Base-by-base conservation (phyloP, 768 basidiomycete genomes). In the Sporobolomyces phaffii region DNA sequence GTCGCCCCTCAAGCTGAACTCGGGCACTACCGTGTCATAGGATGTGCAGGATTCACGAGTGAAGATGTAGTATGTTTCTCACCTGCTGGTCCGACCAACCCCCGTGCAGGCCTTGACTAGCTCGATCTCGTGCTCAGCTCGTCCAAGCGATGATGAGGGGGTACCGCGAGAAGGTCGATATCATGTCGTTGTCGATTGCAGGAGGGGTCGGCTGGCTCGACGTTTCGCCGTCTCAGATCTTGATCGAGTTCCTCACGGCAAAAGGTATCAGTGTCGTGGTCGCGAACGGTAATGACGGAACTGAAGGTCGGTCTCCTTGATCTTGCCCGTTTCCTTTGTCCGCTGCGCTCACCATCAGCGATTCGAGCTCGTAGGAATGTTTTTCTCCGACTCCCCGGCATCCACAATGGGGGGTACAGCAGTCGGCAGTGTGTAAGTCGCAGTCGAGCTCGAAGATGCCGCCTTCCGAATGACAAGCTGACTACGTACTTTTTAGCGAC, bases 171-270 rank as follows among this genome's bases (percentile, higher is more conserved):
- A 83, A 82, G 0, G 79, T 82, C 65, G 82, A 88, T 72, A 82
- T 89, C 65, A 77, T 88, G 64, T 86, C 85, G 4, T 77, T 88
- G 69, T 86, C 84, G 26, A 76, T 89, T 9, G 86, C 86, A 33
- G 83, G 84, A 22, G 73, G 81, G 5, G 80, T 82, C 69, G 86
- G 85, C 2, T 88, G 86, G 87, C 84, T 85, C 1, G 83, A 84
- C 73, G 79, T 80, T 20, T 48, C 26, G 77, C 82, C 11, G 77
- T 79, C 53, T 74, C 83, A 13, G 84, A 41, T 87, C 6, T 79
- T 87, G 5, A 83, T 85, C 0, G 83, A 82, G 68, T 78, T 85
- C 49, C 82, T 88, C 34, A 82, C 84, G 3, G 79, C 77, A 5
- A 77, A 78, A 29, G 87, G 87, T 9, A 84, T 81, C 71, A 80